Evolutionary conservation across 2,329 filamentous ascomycete species (phyloP).

Genomic region (Phialophora tarda): DNA sequence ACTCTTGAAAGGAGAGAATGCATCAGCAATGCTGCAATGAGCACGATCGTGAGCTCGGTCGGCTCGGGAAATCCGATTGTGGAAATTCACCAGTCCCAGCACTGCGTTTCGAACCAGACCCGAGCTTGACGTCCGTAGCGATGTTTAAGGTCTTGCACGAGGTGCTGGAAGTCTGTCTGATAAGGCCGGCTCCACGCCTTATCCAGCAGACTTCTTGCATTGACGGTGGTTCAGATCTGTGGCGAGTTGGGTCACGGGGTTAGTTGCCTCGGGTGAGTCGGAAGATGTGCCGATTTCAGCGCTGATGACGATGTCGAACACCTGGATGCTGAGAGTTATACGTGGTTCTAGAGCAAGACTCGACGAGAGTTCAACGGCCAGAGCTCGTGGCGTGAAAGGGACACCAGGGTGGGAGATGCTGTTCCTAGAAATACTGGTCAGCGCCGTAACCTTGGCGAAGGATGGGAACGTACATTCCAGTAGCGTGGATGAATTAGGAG

Average conservation of each 20-base stretch:
- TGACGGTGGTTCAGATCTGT: neutral
- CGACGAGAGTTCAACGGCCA: conserved; percentile 13
- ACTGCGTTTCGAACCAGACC: conserved; percentile 9
- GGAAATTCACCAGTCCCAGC: neutral
- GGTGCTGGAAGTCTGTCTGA: conserved; percentile 3
- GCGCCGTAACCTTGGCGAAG: too few relatives aligned
- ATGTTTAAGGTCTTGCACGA: conserved; percentile 12
- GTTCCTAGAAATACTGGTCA: neutral
- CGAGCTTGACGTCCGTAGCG: neutral
- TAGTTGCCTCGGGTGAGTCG: conserved; percentile 12
- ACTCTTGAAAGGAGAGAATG: conserved; percentile 8
- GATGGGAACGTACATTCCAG: too few relatives aligned
- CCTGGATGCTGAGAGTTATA: conserved; percentile 5
- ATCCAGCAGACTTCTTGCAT: neutral
- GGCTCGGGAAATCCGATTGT: conserved; percentile 2
- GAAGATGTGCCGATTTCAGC: neutral
- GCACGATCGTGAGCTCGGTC: neutral
- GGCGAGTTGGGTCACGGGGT: conserved; percentile 8
- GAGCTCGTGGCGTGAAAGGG: conserved; percentile 19
- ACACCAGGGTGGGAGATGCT: neutral
- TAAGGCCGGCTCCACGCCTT: neutral
- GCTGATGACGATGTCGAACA: neutral
- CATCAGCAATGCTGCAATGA: conserved; percentile 2
- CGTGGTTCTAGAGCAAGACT: conserved; percentile 2
- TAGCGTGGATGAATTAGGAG: too few relatives aligned